Evolutionary conservation across 1,284 basidiomycete species (phyloP).

Genomic region (Trametes versicolor): DNA sequence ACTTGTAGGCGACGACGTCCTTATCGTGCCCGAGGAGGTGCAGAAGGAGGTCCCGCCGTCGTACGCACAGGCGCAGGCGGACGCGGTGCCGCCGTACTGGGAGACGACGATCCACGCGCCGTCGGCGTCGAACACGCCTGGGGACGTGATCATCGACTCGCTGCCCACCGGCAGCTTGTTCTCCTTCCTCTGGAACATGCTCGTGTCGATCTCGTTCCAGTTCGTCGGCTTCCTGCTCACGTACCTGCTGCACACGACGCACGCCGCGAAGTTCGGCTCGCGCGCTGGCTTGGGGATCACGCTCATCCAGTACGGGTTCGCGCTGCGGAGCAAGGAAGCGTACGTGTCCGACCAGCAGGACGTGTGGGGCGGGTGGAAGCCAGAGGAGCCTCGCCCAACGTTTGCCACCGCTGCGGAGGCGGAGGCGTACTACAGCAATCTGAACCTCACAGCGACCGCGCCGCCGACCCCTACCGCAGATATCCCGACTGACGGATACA

Average conservation of each 20-base stretch:
- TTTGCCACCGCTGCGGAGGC: slow-evolving; percentile 59
- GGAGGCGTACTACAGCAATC: slow-evolving; percentile 53
- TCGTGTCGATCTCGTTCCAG: slow-evolving; percentile 96
- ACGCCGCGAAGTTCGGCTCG: slow-evolving; percentile 94
- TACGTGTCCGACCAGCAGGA: slow-evolving; percentile 34
- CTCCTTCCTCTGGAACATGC: slow-evolving; percentile 92
- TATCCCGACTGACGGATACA: slow-evolving; percentile 25
- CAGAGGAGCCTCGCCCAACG: slow-evolving; percentile 45
- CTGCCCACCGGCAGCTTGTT: slow-evolving; percentile 85
- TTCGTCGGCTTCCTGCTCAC: slow-evolving; percentile 97
- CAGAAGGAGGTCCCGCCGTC: slow-evolving; percentile 87
- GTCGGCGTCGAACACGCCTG: slow-evolving; percentile 57
- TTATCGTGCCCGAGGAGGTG: slow-evolving; percentile 81
- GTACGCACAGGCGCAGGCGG: slow-evolving; percentile 92
- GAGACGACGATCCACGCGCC: slow-evolving; percentile 95
- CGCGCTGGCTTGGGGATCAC: slow-evolving; percentile 96
- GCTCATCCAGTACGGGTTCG: slow-evolving; percentile 94
- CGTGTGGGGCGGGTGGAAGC: slow-evolving; percentile 38
- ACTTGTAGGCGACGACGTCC: slow-evolving; percentile 71
- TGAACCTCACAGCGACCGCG: slow-evolving; percentile 42
- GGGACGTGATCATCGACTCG: slow-evolving; percentile 80
- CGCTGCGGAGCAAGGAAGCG: slow-evolving; percentile 65
- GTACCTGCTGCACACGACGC: slow-evolving; percentile 93
- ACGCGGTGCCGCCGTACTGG: slow-evolving; percentile 97
- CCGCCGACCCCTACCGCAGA: slow-evolving; percentile 25